Evolutionary conservation across 176 grass and related monocot genomes (phyloP), one percentile per base, ranked within the genome.

Genomic region (Cenchrus fungigraminus): DNA sequence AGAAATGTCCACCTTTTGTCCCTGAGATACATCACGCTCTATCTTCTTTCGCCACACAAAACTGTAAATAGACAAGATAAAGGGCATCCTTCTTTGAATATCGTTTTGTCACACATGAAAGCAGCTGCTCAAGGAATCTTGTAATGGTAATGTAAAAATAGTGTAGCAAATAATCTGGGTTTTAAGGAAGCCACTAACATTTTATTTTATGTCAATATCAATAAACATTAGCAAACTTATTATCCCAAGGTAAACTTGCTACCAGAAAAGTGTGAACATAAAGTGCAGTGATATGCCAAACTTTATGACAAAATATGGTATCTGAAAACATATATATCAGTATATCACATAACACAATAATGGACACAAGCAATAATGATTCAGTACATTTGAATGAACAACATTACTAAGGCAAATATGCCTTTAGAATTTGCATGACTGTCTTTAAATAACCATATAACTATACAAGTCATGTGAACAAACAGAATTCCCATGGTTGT

Each of bases 11-110:
- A 91, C 64, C 71, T 81, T 88, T 85, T 89, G 88, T 70, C 97
- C 97, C 89, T 95, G 91, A 81, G 81, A 46, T 47, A 98, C 81
- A 94, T 95, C 91, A 34, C 84, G 85, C 84, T 98, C 97, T 87
- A 95, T 98, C 88, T 98, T 98, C 84, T 98, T 98, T 85, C 89
- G 90, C 97, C 97, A 98, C 55, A 98, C 93, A 92, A 96, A 98
- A 0, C 97, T 96, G 86, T 53, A 81, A 88, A 54, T 2, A 46
- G 37, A 80, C 19, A 80, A 69, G 53, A 76, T 68, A 84, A 34
- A 86, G 16, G n/a, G 2, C 6, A 68, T 65, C 37, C 32, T 80
- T 86, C n/a, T 78, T 79, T 56, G 55, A 78, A 17, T 59, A 67
- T 74, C 28, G 29, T 67, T 83, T 15, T 73, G 8, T 61, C 70